Evolutionary conservation across 495 filamentous ascomycete genomes (phyloP), one percentile per base, ranked within the genome.

Genomic region (Xylaria scruposa): DNA sequence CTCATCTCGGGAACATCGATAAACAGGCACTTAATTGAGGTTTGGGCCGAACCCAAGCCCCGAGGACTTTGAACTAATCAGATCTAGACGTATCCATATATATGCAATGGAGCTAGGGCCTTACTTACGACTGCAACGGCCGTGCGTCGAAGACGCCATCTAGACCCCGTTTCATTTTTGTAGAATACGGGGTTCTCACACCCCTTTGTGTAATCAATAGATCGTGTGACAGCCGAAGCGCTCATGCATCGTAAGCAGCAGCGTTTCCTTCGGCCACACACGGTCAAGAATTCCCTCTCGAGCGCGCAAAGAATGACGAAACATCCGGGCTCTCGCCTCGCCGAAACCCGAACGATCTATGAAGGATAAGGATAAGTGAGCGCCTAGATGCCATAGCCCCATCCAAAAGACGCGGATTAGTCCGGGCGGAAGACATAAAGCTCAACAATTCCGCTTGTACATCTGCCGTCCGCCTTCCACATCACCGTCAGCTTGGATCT

Each of bases 191-290:
- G 15, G 66, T 53, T 68, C n/a, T 36, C 65, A 67, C 49, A 69
- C 29, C 40, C 51, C 21, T 40, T 60, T 36, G n/a, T 26, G 7
- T 42, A 5, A 7, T 21, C 19, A 13, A 19, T n/a, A 40, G 24
- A 42, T 56, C 33, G 10, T 33, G 65, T 67, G 65, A 67, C 17
- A 12, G 19, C 36, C 4, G n/a, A 24, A 10, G 29, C 12, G 12
- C 33, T 56, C 33, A 42, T 56, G 49, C 65, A 67, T 67, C 2
- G 49, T 67, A 56, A 67, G 65, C 65, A 54, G n/a, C 17, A 29
- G 47, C 19, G 38, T 42, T 54, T 19, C 65, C 38, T 54, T 67
- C 63, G 17, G 31, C 19, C 29, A n/a, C 54, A 19, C 5, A 4
- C 7, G 29, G 13, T 59, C 29, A n/a, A 33, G 24, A 5, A 8